A percentile compares a stretch with the other conserved stretches of the same genome.
Evolutionary conservation across 2,329 filamentous ascomycete species (phyloP).

Genomic region (Hypomyces perniciosus): DNA sequence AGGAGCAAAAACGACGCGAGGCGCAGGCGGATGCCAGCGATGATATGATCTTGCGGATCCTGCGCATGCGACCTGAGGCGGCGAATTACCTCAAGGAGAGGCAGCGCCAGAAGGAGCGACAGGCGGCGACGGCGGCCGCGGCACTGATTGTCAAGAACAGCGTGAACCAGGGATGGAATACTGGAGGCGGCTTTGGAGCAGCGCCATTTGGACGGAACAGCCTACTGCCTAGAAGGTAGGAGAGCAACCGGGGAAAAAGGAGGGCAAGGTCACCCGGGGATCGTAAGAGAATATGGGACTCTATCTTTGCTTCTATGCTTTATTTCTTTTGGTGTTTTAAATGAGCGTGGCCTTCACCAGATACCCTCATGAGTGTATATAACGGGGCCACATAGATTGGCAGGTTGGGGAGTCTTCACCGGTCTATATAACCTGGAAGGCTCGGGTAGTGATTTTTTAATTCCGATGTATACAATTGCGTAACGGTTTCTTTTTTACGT

Average conservation of each 20-base stretch:
- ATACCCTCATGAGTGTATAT: constrained; percentile 14
- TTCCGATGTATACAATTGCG: no score
- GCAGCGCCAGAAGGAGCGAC: constrained; percentile 86
- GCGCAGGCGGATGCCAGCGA: constrained; percentile 95
- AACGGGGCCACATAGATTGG: constrained; percentile 2
- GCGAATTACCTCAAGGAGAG: constrained; percentile 81
- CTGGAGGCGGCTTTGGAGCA: constrained; percentile 28
- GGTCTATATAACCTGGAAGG: no score
- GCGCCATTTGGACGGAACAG: constrained; percentile 41
- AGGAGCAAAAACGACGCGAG: constrained; percentile 92
- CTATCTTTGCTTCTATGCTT: constrained; percentile 8
- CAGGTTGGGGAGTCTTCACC: neutral
- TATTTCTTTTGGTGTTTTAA: constrained; percentile 12
- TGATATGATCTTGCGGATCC: constrained; percentile 93
- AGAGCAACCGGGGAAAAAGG: neutral
- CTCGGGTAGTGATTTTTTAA: no score
- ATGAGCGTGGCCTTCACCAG: constrained; percentile 11
- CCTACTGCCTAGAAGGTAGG: constrained; percentile 43
- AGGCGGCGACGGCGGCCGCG: constrained; percentile 83
- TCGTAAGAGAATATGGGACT: constrained; percentile 7
- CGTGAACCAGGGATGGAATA: constrained; percentile 54
- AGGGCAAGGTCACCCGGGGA: neutral
- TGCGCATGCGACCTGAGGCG: constrained; percentile 92
- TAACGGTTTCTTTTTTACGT: no score
- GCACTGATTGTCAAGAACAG: constrained; percentile 94